Evolutionary conservation across 768 basidiomycete genomes (phyloP), one percentile per base, ranked within the genome.

Genomic region (Thelephora ganbajun): DNA sequence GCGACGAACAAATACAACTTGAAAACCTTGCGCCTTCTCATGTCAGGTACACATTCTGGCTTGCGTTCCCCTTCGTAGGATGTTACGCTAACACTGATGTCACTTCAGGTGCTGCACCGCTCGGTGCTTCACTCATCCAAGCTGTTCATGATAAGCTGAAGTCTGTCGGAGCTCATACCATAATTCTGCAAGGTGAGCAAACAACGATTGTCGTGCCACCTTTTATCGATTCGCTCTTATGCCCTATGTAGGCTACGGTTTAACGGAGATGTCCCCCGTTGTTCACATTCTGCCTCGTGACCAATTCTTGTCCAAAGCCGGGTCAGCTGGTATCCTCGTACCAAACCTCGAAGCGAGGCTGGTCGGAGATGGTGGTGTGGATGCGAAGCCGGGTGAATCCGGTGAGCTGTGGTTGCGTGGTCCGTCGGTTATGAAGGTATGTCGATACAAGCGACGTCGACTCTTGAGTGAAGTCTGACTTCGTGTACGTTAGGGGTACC

Each of bases 391-490:
- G 37, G 80, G 80, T 0, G 68, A 79, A 47, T 66, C 74, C 0
- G 89, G 91, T 13, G 90, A 93, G 61, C 60, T 94, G 14, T 92
- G 88, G 86, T 47, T 92, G 2, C 71, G 78, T 43, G 88, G 89
- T 0, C 80, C 83, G 4, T 74, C 68, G 1, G 67, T 92, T 35
- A 90, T 91, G 85, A 90, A 87, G 69, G 79, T 77, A 49, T 12
- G 47, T 45, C 14, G 5, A 9, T 30, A 9, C 26, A 9, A 30
- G 26, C 5, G 26, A 30, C 9, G 9, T 30, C 26, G 26, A 9
- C 26, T 4, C 5, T 4, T 30, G 26, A 30, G 4, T 9, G 4
- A 9, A 4, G 4, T 30, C 26, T 30, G 26, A 30, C 9, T 30
- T 9, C 9, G 26, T 30, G 26, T 9, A 9, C 26, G 26, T 37